Conservation (phyloP, 176 grass and related monocot species). For the Bromus sterilis region DNA sequence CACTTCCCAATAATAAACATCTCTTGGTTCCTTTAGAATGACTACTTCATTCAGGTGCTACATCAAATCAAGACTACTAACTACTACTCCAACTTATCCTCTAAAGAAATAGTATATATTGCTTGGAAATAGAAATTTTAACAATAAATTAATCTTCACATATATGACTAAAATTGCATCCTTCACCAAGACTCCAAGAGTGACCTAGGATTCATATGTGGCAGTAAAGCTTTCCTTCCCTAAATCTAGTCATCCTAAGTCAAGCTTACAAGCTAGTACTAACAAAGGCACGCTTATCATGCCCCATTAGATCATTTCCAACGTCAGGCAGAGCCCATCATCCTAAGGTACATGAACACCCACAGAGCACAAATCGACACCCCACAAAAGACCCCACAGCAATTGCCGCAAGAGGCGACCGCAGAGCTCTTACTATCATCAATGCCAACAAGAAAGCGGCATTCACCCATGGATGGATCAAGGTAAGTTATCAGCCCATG, state of each 20-base stretch:
- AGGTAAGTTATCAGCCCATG: slow-evolving; percentile 83
- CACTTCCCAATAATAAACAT: slow-evolving; percentile 13
- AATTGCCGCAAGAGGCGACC: slow-evolving; percentile 13
- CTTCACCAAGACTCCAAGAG: not conserved
- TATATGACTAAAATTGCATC: not conserved
- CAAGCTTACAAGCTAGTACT: slow-evolving; percentile 8
- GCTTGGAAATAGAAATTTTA: not conserved
- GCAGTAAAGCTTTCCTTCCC: not conserved
- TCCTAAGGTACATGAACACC: slow-evolving; percentile 59
- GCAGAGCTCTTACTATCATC: slow-evolving; percentile 44
- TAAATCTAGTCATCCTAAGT: slow-evolving; percentile 6
- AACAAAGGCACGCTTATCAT: slow-evolving; percentile 8
- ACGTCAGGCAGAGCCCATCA: slow-evolving; percentile 31
- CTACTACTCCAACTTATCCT: not conserved
- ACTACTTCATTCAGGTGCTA: not conserved
- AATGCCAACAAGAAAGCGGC: slow-evolving; percentile 81
- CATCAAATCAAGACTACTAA: not conserved
- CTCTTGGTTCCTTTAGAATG: not conserved
- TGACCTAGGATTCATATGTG: not conserved
- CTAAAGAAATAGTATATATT: not conserved
- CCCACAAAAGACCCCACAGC: slow-evolving; percentile 32
- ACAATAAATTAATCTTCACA: slow-evolving; percentile 11
- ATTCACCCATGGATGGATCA: slow-evolving; percentile 68
- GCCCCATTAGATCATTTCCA: not conserved
- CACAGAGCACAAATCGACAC: slow-evolving; percentile 53